phyloP scores from a whole-genome alignment of 75 land plant species.

The Pinus albicaulis region DNA sequence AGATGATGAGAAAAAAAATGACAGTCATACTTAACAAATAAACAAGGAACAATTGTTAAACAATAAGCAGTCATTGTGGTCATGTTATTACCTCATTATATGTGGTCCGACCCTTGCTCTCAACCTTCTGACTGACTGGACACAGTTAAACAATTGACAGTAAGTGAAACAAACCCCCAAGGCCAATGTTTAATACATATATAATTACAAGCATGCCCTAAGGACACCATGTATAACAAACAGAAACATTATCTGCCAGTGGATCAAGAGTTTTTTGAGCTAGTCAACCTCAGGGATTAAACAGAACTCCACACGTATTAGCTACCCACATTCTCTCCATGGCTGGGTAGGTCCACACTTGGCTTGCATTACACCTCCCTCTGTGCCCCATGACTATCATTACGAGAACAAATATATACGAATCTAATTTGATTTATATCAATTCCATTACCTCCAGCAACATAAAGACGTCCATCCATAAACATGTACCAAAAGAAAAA shows the following conservation, averaged over 20 bases:
- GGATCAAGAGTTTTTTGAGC: not conserved
- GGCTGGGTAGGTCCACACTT: not conserved
- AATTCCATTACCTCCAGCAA: too few species aligned
- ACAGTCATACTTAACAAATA: not conserved
- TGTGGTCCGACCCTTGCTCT: constrained; percentile 54
- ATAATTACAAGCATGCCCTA: not conserved
- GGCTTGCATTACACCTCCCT: constrained; percentile 9
- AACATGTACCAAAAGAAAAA: too few species aligned
- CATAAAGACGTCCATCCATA: too few species aligned
- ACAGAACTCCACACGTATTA: not conserved
- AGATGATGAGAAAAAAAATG: not conserved
- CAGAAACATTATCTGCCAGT: not conserved
- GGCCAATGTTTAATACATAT: not conserved
- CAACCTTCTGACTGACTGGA: constrained; percentile 26
- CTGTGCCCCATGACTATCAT: too few species aligned
- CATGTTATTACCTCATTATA: constrained; percentile 41
- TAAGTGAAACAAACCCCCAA: not conserved
- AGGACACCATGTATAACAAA: not conserved
- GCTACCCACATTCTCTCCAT: not conserved
- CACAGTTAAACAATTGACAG: not conserved
- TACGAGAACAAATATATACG: too few species aligned
- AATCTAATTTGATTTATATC: too few species aligned
- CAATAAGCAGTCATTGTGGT: not conserved
- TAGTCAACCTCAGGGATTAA: not conserved
- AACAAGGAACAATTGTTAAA: not conserved